These are phyloP conservation scores for Kuraishia molischiana DNA, from an alignment of 805 yeast species.

Conservation along the genomic window DNA sequence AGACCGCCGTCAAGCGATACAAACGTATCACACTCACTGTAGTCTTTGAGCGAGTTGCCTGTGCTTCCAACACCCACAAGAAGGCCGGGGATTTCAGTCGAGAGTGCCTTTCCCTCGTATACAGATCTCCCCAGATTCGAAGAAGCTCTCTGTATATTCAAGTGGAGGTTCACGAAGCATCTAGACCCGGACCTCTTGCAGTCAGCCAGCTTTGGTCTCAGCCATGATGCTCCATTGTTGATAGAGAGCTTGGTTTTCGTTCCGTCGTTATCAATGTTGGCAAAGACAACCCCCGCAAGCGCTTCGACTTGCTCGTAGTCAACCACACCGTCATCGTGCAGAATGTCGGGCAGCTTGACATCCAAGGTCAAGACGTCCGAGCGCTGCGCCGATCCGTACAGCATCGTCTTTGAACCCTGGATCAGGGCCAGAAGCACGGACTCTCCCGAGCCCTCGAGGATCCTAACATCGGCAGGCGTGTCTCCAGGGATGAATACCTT, in stretches of 20 bases:
- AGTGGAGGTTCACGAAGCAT: slow-evolving; percentile 21
- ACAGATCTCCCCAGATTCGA: too few relatives aligned
- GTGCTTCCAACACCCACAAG: slow-evolving; percentile 32
- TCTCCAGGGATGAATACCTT: slow-evolving; percentile 8
- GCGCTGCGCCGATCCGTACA: background rate
- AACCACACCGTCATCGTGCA: slow-evolving; percentile 25
- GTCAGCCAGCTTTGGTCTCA: slow-evolving; percentile 1
- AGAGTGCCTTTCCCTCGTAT: slow-evolving; percentile 19
- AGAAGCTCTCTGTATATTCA: slow-evolving; percentile 18
- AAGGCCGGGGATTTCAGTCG: slow-evolving; percentile 35
- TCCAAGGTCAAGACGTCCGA: background rate
- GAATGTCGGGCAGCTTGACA: slow-evolving; percentile 7
- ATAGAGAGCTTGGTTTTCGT: slow-evolving; percentile 6
- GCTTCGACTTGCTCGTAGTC: slow-evolving; percentile 36
- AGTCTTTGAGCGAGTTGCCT: slow-evolving; percentile 16
- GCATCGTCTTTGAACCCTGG: background rate
- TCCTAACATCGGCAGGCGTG: background rate
- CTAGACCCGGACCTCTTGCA: slow-evolving; percentile 3
- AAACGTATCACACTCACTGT: slow-evolving; percentile 33
- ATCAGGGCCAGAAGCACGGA: background rate
- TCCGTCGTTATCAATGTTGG: slow-evolving; percentile 20
- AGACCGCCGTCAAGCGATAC: slow-evolving; percentile 62
- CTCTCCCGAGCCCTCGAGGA: background rate
- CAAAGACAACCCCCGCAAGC: slow-evolving; percentile 32
- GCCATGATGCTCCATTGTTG: slow-evolving; percentile 10